Base-by-base conservation (phyloP, 2,329 filamentous ascomycete species). In the Epichloe elymi region DNA sequence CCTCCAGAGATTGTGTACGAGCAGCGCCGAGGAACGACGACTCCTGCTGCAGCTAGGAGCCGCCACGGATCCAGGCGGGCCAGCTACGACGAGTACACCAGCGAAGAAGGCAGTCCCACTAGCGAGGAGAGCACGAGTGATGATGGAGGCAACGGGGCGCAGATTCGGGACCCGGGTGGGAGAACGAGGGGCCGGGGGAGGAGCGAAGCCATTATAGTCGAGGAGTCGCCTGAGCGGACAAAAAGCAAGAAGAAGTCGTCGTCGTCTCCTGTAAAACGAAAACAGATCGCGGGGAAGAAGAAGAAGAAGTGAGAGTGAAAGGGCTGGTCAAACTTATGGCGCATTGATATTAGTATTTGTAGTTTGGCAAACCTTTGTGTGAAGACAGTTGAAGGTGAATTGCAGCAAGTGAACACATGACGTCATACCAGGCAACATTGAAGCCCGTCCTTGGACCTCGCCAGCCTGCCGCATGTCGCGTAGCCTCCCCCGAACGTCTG, bases 261-360 rank as follows among this genome's bases (percentile, higher is more conserved):
- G 53, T 66, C 70, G 40, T 63, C 69, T n/a, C 63, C 69, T 17
- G 56, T 61, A n/a, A 73, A 73, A 59, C 64, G 67, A 74, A 70
- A 51, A 56, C 63, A 62, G 30, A 60, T 57, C 20, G 59, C 58
- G 14, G 59, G 59, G 30, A 30, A 30, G 30, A 49, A 63, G 60
- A 56, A 67, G 57, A 66, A 65, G 60, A 70, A 63, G 41, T 17
- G 6, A 37, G 19, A 33, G 20, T 17, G 11, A 20, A 12, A 30
- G 11, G 8, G 30, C 11, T 30, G 30, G 30, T 30, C 8, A 30
- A 30, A 11, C 30, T 30, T 30, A 44, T 26, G 10, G 30, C 39
- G 45, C 50, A 44, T 37, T 20, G 49, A 38, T 39, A 20, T 17
- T 23, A 19, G 6, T 40, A 39, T 15, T 43, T 37, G 37, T 38